phyloP scores from a whole-genome alignment of 306 rosid species.

The Quercus variabilis region DNA sequence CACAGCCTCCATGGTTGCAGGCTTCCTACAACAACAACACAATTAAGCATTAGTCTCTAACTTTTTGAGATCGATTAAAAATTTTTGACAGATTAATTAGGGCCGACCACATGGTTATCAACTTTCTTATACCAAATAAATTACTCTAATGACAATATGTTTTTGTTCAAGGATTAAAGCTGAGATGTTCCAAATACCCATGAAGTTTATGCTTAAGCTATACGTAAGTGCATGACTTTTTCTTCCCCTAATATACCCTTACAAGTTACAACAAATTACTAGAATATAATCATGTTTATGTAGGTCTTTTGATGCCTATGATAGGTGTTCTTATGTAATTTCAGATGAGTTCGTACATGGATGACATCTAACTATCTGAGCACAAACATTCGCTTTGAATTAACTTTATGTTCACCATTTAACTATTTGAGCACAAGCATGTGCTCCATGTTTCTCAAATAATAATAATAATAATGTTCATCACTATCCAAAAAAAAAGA shows the following conservation, averaged over 20 bases:
- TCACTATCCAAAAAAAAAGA: background rate
- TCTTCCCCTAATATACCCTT: background rate
- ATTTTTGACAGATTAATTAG: no score
- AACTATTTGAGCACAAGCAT: no score
- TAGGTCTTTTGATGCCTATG: background rate
- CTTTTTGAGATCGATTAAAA: no score
- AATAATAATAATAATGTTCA: no score
- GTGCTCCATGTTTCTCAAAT: no score
- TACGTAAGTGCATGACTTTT: background rate
- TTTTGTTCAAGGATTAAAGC: background rate
- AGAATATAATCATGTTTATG: no score
- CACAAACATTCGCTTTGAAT: background rate
- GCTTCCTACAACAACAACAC: slow-evolving; percentile 22
- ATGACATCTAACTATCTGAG: background rate
- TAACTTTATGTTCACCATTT: background rate
- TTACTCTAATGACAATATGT: background rate
- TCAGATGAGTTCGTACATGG: background rate
- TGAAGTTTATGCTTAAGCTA: slow-evolving; percentile 1
- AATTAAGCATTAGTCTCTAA: no score
- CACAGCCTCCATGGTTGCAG: slow-evolving; percentile 20
- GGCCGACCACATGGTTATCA: no score
- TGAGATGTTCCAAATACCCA: background rate
- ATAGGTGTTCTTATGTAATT: slow-evolving; percentile 25
- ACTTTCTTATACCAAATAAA: no score
- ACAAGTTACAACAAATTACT: background rate